Evolutionary conservation across 108 stramenopile species (phyloP).

Genomic region (Fragilaria crotonensis): DNA sequence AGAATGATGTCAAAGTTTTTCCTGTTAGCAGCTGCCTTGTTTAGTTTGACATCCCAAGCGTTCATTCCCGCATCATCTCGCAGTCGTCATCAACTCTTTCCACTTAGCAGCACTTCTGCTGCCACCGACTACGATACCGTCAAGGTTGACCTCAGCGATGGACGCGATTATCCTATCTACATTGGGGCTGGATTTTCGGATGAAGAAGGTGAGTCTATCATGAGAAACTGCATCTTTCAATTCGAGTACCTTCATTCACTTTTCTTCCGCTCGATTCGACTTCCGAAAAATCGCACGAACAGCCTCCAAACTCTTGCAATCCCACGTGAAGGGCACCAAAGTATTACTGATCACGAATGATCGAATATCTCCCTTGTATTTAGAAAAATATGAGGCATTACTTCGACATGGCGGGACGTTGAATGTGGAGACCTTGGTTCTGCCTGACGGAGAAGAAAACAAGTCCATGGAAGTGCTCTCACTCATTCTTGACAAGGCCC

Average conservation of each 20-base stretch:
- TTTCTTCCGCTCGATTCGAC: background rate
- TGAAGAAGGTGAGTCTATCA: conserved; percentile 22
- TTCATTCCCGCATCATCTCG: too few species aligned
- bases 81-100: too few species aligned
- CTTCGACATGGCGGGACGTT: conserved; percentile 14
- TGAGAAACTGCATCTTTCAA: conserved; percentile 8
- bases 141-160: conserved; percentile 67
- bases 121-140: conserved; percentile 53
- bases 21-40: too few species aligned
- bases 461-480: conserved; percentile 62
- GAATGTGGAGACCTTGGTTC: conserved; percentile 60
- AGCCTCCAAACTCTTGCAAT: conserved; percentile 33
- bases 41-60: too few species aligned
- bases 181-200: conserved; percentile 69
- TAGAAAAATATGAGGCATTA: conserved; percentile 53
- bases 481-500: conserved; percentile 63
- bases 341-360: conserved; percentile 78
- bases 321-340: conserved; percentile 50
- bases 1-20: too few species aligned
- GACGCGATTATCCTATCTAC: conserved; percentile 85
- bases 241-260: background rate
- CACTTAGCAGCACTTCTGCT: too few species aligned
- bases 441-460: conserved; percentile 84
- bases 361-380: conserved; percentile 65
- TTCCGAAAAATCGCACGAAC: conserved; percentile 3